Evolutionary conservation across 2,329 filamentous ascomycete genomes (phyloP).

Genomic region (Colletotrichum cereale): DNA sequence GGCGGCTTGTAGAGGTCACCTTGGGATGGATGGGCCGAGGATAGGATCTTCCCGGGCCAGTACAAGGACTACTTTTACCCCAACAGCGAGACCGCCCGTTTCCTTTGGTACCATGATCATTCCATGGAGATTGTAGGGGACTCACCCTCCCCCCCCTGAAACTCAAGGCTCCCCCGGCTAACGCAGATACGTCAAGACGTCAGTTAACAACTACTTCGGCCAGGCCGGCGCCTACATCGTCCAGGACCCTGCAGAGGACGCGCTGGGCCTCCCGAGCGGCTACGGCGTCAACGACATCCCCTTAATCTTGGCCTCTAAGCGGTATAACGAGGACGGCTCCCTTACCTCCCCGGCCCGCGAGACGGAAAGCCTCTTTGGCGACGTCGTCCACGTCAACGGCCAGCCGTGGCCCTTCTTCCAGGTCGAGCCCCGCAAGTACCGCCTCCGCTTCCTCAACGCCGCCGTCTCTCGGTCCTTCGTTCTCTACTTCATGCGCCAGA

Average conservation of each 20-base stretch:
- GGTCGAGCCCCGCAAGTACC: constrained; percentile 72
- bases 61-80: constrained; percentile 75
- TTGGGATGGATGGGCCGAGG: constrained; percentile 64
- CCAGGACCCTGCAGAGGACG: constrained; percentile 61
- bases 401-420: constrained; percentile 70
- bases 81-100: constrained; percentile 64
- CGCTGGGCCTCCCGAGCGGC: constrained; percentile 61
- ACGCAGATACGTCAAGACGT: constrained; percentile 51
- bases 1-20: constrained; percentile 50
- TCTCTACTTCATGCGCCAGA: constrained; percentile 58
- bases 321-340: constrained; percentile 63
- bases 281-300: constrained; percentile 67
- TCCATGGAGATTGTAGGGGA: constrained; percentile 50
- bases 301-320: constrained; percentile 62
- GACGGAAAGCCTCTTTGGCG: constrained; percentile 63
- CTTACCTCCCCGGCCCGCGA: constrained; percentile 61
- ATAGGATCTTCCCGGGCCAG: constrained; percentile 62
- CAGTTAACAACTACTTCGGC: constrained; percentile 67
- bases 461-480: constrained; percentile 61
- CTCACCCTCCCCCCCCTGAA: too few relatives aligned
- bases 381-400: constrained; percentile 69
- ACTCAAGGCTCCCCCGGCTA: neutral
- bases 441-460: constrained; percentile 66
- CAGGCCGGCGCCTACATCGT: constrained; percentile 69
- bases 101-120: constrained; percentile 70